Base-by-base conservation (phyloP, 225 moss, liverwort and hornwort species). In the Thuidium tamariscinum region DNA sequence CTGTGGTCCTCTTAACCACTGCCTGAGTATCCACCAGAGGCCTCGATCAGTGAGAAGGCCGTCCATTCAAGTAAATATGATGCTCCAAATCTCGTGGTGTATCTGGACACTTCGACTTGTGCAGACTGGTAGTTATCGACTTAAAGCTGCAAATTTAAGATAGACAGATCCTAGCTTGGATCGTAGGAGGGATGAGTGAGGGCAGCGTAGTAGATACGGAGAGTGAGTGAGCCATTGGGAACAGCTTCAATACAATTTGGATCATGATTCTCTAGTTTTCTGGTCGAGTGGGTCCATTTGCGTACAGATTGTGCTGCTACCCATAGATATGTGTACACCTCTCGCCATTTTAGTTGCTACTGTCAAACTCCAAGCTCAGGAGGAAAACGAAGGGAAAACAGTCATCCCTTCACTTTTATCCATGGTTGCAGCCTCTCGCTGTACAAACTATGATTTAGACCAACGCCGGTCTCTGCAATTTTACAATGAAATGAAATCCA, bases 1-100 rank as follows among this genome's bases (percentile, higher is more conserved):
- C 51, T 65, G 87, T 84, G 89, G 79, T 85, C 26, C 20, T 52
- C 82, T 86, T 79, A 74, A 80, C 87, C 87, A 84, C 91, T 73
- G 65, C 85, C 80, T 16, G 75, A 80, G 89, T 30, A 42, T 57
- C 16, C n/a, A 41, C 65, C 41, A 16, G 78, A 59, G 69, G 63
- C 69, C 84, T 77, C 51, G 32, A 63, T 17, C 68, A 49, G 5
- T 16, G 63, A 54, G 69, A 32, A 26, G 22, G 36, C 56, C 41
- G 80, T 42, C 77, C 77, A 83, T 72, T 67, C 87, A 60, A 82
- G 72, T 77, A 51, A 2, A 89, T 85, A 62, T 18, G 91, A 85
- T 91, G 88, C 89, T 86, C 86, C 89, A 90, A 90, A 84, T 61
- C 86, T 90, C 89, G 71, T 89, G 91, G 91, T 87, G 89, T 89